These are phyloP conservation scores for Trichoderma sp. DNA, from an alignment of 2,329 filamentous ascomycete species.

Conservation along the genomic window DNA sequence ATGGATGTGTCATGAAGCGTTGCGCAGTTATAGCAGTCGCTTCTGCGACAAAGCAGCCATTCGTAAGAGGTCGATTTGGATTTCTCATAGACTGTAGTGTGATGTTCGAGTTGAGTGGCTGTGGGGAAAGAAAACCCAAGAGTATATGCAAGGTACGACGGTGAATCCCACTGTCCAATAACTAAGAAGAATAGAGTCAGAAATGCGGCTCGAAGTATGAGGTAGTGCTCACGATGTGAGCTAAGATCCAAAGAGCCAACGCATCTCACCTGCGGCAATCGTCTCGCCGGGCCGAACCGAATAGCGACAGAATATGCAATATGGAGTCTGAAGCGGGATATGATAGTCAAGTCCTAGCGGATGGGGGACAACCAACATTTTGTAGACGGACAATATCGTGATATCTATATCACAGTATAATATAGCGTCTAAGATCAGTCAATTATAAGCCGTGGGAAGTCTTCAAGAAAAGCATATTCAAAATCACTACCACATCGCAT, in stretches of 20 bases:
- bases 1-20: neutral
- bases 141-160: neutral
- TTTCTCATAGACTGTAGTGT: neutral
- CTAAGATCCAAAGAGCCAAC: too few relatives aligned
- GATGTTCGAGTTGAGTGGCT: neutral
- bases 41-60: neutral
- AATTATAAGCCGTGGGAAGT: neutral
- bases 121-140: neutral
- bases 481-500: neutral
- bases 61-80: neutral
- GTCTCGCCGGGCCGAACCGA: neutral
- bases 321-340: neutral
- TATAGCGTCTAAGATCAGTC: neutral
- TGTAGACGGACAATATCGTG: neutral
- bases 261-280: neutral
- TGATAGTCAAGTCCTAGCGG: neutral
- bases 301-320: slow-evolving; percentile 1
- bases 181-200: neutral
- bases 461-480: neutral
- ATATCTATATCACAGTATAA: neutral
- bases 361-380: neutral
- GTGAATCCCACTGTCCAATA: neutral
- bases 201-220: neutral
- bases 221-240: neutral
- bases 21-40: neutral